These are phyloP conservation scores for Rhodamnia argentea DNA, from an alignment of 345 rosid genomes.

Conservation along the genomic window DNA sequence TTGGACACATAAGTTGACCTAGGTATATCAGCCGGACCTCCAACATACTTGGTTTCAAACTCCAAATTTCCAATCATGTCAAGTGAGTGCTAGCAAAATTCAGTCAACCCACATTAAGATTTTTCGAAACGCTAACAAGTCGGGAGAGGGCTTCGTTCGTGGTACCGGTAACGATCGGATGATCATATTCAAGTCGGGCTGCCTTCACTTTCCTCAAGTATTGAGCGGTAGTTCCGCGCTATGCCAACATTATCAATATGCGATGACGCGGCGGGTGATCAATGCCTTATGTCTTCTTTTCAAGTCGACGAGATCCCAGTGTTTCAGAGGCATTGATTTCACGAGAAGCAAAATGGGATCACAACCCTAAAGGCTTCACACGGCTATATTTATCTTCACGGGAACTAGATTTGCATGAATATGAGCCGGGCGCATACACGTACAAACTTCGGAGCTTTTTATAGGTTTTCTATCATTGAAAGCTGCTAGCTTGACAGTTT, in stretches of 20 bases:
- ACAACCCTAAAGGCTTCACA: background rate
- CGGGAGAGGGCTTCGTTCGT: background rate
- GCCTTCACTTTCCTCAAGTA: background rate
- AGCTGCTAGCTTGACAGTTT: too few species aligned
- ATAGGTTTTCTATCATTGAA: background rate
- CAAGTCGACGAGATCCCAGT: background rate
- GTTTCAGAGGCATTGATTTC: background rate
- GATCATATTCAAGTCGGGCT: background rate
- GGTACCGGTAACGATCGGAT: background rate
- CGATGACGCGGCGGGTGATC: rapidly evolving
- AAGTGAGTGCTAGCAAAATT: background rate
- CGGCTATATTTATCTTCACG: background rate
- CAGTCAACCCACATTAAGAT: background rate
- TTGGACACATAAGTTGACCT: background rate
- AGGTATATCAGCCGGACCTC: background rate
- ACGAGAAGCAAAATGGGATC: background rate
- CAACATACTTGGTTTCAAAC: rapidly evolving
- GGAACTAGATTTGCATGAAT: background rate
- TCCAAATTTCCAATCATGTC: rapidly evolving
- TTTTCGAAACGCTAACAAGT: background rate
- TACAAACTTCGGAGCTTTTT: background rate
- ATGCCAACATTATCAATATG: rapidly evolving
- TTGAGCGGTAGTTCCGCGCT: rapidly evolving
- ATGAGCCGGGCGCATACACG: background rate
- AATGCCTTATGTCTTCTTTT: rapidly evolving